Evolutionary conservation across 2,329 filamentous ascomycete species (phyloP), one percentile per base, ranked within the genome.

Genomic region (Ascochyta viciae-villosae): DNA sequence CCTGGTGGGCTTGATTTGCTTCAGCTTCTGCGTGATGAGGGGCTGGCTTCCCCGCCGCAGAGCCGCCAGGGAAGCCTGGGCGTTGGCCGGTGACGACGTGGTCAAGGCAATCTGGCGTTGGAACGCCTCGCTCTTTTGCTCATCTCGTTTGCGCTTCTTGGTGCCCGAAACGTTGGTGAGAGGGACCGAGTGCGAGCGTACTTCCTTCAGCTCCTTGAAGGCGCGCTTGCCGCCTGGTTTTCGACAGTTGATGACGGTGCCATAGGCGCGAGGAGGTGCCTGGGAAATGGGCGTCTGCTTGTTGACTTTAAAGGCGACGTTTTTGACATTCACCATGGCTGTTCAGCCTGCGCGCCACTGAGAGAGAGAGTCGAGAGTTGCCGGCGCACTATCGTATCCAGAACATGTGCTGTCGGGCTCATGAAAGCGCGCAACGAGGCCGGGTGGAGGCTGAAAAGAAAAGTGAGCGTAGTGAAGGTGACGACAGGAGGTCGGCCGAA

Each of bases 261-360:
- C 67, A 58, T 67, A 73, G 35, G 73, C 68, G 37, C 67, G 70
- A 13, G 67, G 64, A 8, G 67, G 65, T 15, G 64, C 58, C 31
- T 65, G 68, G 42, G 57, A 60, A 31, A 64, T 61, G 10, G 72
- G 70, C 29, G 66, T 65, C 65, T 75, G 73, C 61, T 73, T 72
- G 62, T 73, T 68, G 70, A 75, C 73, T 64, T 68, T 74, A 66
- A 75, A 75, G 54, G 70, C 67, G 64, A 72, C 71, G 61, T 72
- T 67, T 62, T 73, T 75, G 26, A 70, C 67, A 67, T 74, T 74
- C 57, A 75, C 72, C 73, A 75, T 75, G 62, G 63, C 70, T 67
- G 60, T 64, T 69, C 69, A 71, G 69, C 71, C 68, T 68, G 63
- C 63, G 68, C 70, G 71, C 66, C 62, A 70, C 64, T 66, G 67